Percentiles rank a stretch among this genome's conserved stretches.
phyloP scores from a whole-genome alignment of 2,329 filamentous ascomycete species.

The Pseudogymnoascus verrucosus region DNA sequence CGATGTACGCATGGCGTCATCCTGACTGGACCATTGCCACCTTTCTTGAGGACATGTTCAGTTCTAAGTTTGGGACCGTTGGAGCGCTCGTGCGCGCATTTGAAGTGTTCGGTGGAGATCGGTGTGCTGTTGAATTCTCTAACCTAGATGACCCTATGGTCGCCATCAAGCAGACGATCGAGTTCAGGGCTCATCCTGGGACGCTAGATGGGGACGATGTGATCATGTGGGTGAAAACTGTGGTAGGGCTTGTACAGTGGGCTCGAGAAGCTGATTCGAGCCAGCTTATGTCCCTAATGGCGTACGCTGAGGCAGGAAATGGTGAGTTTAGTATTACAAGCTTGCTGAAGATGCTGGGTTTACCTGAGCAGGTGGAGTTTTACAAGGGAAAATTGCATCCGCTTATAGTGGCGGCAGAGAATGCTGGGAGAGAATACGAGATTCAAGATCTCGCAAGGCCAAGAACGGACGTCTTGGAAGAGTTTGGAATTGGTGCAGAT shows the following conservation, averaged over 20 bases:
- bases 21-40: not conserved
- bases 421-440: not conserved
- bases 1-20: not conserved
- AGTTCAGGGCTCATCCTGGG: constrained; percentile 23
- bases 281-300: not conserved
- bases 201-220: constrained; percentile 15
- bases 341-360: not conserved
- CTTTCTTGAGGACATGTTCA: not conserved
- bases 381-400: not conserved
- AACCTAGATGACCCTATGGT: not conserved
- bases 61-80: not conserved
- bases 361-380: not conserved
- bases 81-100: not conserved
- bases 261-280: not conserved
- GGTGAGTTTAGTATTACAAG: not conserved
- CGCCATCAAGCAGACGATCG: constrained; percentile 16
- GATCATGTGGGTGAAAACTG: constrained; percentile 17
- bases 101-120: not conserved
- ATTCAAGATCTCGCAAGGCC: not conserved
- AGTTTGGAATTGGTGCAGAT: not conserved
- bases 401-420: not conserved
- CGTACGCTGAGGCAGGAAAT: not conserved
- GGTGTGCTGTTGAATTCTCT: not conserved
- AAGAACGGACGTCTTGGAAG: not conserved
- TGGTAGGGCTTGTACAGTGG: constrained; percentile 17